These are phyloP conservation scores for Metarhizium guizhouense DNA, from an alignment of 2,329 filamentous ascomycete genomes.

Conservation along the genomic window DNA sequence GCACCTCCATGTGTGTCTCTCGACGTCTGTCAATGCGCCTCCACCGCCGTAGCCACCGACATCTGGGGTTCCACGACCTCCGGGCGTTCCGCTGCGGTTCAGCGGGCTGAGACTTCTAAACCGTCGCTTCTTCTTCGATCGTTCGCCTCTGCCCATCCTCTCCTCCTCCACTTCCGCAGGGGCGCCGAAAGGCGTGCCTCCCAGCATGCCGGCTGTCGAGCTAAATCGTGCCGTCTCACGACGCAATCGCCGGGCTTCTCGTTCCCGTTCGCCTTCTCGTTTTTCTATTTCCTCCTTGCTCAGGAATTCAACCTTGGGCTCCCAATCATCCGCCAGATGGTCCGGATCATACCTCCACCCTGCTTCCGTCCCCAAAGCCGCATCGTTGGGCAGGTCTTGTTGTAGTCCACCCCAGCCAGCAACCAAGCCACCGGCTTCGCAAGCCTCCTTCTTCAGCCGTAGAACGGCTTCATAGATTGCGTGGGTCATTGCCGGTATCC, in stretches of 20 bases:
- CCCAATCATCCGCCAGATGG: constrained; percentile 75
- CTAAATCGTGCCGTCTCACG: constrained; percentile 90
- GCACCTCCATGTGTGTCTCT: constrained; percentile 80
- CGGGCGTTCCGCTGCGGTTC: constrained; percentile 54
- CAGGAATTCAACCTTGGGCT: constrained; percentile 70
- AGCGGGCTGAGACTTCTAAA: constrained; percentile 82
- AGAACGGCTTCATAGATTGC: constrained; percentile 94
- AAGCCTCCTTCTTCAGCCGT: constrained; percentile 90
- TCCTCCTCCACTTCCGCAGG: constrained; percentile 58
- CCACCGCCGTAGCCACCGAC: constrained; percentile 64
- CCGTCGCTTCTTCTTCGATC: constrained; percentile 89
- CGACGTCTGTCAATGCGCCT: constrained; percentile 61
- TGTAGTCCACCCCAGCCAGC: constrained; percentile 52
- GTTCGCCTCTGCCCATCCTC: constrained; percentile 81
- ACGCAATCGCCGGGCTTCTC: constrained; percentile 77
- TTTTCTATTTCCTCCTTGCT: constrained; percentile 97
- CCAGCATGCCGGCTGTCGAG: constrained; percentile 72
- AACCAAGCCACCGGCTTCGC: constrained; percentile 84
- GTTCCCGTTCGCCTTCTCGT: constrained; percentile 85
- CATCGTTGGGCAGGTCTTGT: constrained; percentile 77
- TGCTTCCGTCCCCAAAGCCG: constrained; percentile 70
- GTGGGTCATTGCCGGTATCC: constrained; percentile 88
- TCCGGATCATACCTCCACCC: constrained; percentile 96
- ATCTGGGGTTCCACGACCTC: constrained; percentile 72
- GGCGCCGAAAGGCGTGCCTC: constrained; percentile 58